Evolutionary conservation across 768 basidiomycete genomes (phyloP), one percentile per base, ranked within the genome.

Genomic region (Pleurotus cornucopiae): DNA sequence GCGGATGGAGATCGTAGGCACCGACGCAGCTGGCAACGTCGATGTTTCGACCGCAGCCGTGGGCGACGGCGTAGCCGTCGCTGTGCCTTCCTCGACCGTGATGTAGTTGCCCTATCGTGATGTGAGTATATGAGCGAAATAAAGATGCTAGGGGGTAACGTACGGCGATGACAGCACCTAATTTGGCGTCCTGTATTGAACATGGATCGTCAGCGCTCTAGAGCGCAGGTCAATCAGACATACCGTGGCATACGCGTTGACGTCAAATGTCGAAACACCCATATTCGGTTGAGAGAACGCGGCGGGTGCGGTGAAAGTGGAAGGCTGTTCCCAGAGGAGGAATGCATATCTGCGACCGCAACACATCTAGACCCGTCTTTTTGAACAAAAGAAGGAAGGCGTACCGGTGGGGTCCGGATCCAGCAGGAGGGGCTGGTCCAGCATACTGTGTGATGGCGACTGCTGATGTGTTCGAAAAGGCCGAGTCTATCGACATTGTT

Each of bases 361-460:
- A 25, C 13, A 49, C 16, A 52, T 13, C 49, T 18, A 40, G 37
- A 57, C 18, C 34, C n/a, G 20, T 34, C 23, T 23, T 23, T 16
- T 6, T 18, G 47, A 43, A 13, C 38, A 49, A 44, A 3, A 14
- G 47, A 30, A 13, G 14, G 25, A 18, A 38, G 60, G 56, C 67
- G 16, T 56, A 86, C 86, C 89, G 80, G 68, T 92, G 91, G 51
- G 88, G 76, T 41, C 91, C 89, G 56, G 81, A 83, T 26, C 88
- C 88, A 25, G 75, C 66, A 16, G 84, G 72, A 54, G 89, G 90
- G 52, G 77, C 80, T 52, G 90, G 90, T n/a, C 88, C 86, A 49
- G 83, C 83, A 63, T 91, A 92, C 40, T 72, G 69, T 7, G 86
- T 89, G 61, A 89, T 78, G 38, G 66, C 69, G 20, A 72, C 74